These are phyloP conservation scores for Penicillium paradoxum DNA, from an alignment of 495 filamentous ascomycete species.

Conservation along the genomic window DNA sequence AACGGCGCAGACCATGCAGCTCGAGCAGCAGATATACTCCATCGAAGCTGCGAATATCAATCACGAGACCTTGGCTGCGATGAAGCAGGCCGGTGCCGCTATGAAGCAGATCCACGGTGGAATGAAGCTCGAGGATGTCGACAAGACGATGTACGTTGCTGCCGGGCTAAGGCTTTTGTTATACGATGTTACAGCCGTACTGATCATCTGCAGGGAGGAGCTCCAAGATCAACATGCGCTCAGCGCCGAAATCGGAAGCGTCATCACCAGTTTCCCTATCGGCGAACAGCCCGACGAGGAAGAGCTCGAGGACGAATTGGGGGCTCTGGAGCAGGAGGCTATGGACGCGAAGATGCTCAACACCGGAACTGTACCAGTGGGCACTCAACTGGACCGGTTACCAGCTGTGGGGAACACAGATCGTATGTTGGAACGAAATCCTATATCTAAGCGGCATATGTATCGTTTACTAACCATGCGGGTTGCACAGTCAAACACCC, in stretches of 20 bases:
- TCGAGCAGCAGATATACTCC: constrained; percentile 92
- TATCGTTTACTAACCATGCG: constrained; percentile 1
- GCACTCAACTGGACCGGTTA: constrained; percentile 64
- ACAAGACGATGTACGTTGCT: constrained; percentile 81
- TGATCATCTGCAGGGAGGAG: constrained; percentile 62
- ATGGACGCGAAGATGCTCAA: constrained; percentile 92
- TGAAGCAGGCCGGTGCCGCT: constrained; percentile 81
- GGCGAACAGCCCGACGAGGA: constrained; percentile 76
- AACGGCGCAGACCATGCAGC: constrained; percentile 76
- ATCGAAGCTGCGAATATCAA: constrained; percentile 99
- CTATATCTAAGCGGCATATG: neutral
- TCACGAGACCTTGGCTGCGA: constrained; percentile 88
- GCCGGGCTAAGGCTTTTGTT: neutral
- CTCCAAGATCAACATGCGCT: constrained; percentile 88
- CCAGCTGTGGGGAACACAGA: constrained; percentile 67
- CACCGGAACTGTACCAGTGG: constrained; percentile 72
- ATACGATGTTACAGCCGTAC: neutral
- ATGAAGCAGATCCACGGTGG: constrained; percentile 91
- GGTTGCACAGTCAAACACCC: constrained; percentile 16
- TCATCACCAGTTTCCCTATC: constrained; percentile 68
- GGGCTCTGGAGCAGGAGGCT: constrained; percentile 74
- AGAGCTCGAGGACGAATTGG: constrained; percentile 76
- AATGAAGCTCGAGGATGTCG: constrained; percentile 88
- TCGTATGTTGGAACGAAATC: constrained; percentile 49
- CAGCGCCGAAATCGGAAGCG: constrained; percentile 84